Base-by-base conservation (phyloP, 1,284 basidiomycete species). In the Pseudozyma sp. region DNA sequence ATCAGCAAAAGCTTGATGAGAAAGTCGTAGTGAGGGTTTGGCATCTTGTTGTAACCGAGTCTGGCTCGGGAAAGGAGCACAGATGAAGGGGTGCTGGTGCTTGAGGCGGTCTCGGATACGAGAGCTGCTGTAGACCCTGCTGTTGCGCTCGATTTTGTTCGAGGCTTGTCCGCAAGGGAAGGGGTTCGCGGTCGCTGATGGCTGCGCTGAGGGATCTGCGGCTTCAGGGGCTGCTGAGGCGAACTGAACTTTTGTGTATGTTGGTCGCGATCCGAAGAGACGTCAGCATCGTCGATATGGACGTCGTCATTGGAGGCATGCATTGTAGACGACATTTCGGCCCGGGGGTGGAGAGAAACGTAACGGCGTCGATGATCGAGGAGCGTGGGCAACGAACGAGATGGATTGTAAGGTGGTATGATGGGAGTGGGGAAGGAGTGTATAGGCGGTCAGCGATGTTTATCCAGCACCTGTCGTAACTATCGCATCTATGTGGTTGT, bases 21-120 rank as follows among this genome's bases (percentile, higher is more conserved):
- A 33, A 81, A 79, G 52, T 82, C 81, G 67, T 82, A 82, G 50
- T 82, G 81, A 39, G 81, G 81, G 62, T 82, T 80, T 19, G 79
- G 79, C 80, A 82, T 82, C 35, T 31, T 39, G 30, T 37, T 46
- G 39, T 34, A 29, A 47, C 29, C 46, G 52, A 58, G 17, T 35
- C 57, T 55, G 5, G 45, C 58, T 51, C 40, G 51, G 14, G 39
- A 44, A 8, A 39, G 44, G 16, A 54, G 14, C 13, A 37, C 16
- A 11, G 50, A 10, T 9, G 45, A 19, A 14, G 48, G 24, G 8
- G 19, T 43, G 54, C 39, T n/a, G 14, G 45, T 24, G 29, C 39
- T 14, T n/a, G 45, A 42, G 6, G 34, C 29, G 4, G 44, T 5
- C 11, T 6, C 34, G 1, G 47, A 49, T n/a, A 13, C n/a, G n/a